Percentiles rank a stretch among this genome's conserved stretches.
These are phyloP conservation scores for Penicillium crystallinum DNA, from an alignment of 495 filamentous ascomycete genomes.

Conservation along the genomic window DNA sequence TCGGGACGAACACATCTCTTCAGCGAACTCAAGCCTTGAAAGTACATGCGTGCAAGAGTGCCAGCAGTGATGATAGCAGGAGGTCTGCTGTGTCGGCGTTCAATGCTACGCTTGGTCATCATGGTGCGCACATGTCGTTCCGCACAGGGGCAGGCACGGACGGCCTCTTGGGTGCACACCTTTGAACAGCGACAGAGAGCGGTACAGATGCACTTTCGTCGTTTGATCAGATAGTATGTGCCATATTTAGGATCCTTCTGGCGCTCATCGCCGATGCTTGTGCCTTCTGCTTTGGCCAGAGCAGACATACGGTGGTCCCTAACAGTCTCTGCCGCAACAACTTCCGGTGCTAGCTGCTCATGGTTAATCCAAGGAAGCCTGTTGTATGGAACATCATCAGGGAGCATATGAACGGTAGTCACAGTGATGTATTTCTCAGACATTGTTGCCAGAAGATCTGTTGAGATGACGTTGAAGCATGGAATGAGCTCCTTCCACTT, in stretches of 20 bases:
- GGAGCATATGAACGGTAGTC: constrained; percentile 10
- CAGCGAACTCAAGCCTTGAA: constrained; percentile 24
- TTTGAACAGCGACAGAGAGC: constrained; percentile 28
- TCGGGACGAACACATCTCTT: constrained; percentile 10
- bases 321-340: constrained; percentile 24
- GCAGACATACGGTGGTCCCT: constrained; percentile 27
- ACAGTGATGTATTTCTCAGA: constrained; percentile 35
- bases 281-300: constrained; percentile 30
- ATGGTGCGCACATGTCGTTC: constrained; percentile 33
- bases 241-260: constrained; percentile 16
- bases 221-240: constrained; percentile 21
- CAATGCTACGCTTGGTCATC: constrained; percentile 15
- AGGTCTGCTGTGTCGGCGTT: background rate
- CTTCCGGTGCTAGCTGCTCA: constrained; percentile 3
- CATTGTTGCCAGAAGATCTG: constrained; percentile 22
- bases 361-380: constrained; percentile 27
- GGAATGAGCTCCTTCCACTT: constrained; percentile 29
- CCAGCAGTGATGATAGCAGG: constrained; percentile 21
- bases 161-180: constrained; percentile 27
- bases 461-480: constrained; percentile 23
- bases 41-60: constrained; percentile 25
- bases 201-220: constrained; percentile 34
- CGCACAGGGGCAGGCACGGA: constrained; percentile 32
- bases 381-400: constrained; percentile 10
- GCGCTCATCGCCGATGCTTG: constrained; percentile 31